These are phyloP conservation scores for Gynostemma pentaphyllum DNA, from an alignment of 306 rosid genomes.

Conservation along the genomic window DNA sequence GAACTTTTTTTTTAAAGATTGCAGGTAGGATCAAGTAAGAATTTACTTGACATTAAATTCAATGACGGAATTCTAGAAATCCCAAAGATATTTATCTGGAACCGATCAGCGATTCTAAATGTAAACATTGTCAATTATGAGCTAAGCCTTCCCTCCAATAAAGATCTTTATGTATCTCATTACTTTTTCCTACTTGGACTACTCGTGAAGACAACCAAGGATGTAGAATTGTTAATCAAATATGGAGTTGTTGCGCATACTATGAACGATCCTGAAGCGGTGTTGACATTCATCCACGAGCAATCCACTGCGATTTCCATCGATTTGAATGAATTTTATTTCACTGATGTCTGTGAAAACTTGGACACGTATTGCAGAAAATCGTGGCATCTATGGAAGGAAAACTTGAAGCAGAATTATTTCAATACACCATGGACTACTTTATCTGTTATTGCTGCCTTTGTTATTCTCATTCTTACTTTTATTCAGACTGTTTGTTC, in stretches of 20 bases:
- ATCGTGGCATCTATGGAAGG: slow-evolving; percentile 19
- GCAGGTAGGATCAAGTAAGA: too few relatives aligned
- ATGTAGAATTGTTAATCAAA: too few relatives aligned
- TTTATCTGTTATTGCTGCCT: slow-evolving; percentile 15
- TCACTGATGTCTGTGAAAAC: background rate
- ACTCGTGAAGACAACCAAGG: background rate
- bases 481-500: slow-evolving; percentile 4
- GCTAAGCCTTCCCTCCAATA: slow-evolving; percentile 13
- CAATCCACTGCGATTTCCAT: background rate
- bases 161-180: slow-evolving; percentile 17
- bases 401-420: slow-evolving; percentile 14
- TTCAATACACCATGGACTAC: slow-evolving; percentile 20
- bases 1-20: too few relatives aligned
- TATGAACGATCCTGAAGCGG: too few relatives aligned
- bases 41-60: slow-evolving; percentile 1
- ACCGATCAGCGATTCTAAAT: background rate
- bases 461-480: slow-evolving; percentile 4
- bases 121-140: slow-evolving; percentile 27
- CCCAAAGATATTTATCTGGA: slow-evolving; percentile 12
- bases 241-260: too few relatives aligned
- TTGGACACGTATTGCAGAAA: background rate
- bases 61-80: slow-evolving; percentile 9
- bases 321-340: too few relatives aligned
- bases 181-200: background rate
- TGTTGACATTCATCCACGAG: background rate